Evolutionary conservation across 495 filamentous ascomycete species (phyloP), one percentile per base, ranked within the genome.

Genomic region (Margaritispora aquatica): DNA sequence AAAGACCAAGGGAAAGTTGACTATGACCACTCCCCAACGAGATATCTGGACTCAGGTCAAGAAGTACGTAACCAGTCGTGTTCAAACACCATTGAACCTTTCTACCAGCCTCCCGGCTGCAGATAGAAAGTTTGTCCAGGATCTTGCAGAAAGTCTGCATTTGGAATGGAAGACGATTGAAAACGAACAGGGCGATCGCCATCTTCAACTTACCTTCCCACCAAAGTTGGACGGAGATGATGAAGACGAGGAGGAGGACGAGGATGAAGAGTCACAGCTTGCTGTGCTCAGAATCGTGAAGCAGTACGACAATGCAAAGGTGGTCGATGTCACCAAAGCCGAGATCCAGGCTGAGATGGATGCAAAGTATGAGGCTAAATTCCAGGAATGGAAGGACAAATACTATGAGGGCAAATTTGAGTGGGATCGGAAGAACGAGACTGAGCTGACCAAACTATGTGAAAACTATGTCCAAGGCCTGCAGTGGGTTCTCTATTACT

Each of bases 401-500:
- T 95, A 99, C 68, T 99, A 99, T 71, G 76, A 75, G 50, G 75
- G 77, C n/a, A 97, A 97, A 68, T 94, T 96, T 63, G 88, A 83
- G 38, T 97, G 92, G 88, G 85, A 86, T n/a, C 76, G 87, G 19
- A 85, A 92, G 48, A 88, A 92, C 66, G 84, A 96, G 50, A 78
- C 84, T 20, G 90, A 96, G 67, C 79, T 97, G 68, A 84, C 77
- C 44, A 86, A 89, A 60, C 76, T 99, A 62, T 84, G 89, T 0
- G 90, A 96, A 73, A 99, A 97, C 74, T 99, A 99, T 70, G 88
- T 99, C 5, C 89, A 97, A 75, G 95, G 95, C 26, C 74, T 99
- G 52, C 95, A 99, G 67, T 99, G 95, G 95, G 95, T 99, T 31
- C 75, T 99, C 36, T 96, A 87, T 73, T 98, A 98, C 74, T 99